These are phyloP conservation scores for Aureobasidium sp. DNA, from an alignment of 2,329 filamentous ascomycete species.

Conservation along the genomic window DNA sequence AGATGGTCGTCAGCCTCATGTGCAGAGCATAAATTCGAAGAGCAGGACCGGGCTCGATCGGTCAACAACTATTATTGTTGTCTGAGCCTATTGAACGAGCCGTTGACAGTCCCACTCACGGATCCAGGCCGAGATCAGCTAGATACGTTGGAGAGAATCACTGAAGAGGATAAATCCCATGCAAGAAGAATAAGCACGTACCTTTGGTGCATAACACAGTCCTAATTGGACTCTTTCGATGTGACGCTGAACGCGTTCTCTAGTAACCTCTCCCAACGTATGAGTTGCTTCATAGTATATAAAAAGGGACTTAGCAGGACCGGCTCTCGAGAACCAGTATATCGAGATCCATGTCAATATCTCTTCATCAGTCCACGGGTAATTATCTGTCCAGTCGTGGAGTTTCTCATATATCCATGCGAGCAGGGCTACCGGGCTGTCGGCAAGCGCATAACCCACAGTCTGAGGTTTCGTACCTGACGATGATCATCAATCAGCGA, in stretches of 20 bases:
- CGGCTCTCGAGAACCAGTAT: constrained; percentile 64
- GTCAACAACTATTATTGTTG: too few relatives aligned
- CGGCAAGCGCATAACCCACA: constrained; percentile 59
- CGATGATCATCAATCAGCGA: constrained; percentile 15
- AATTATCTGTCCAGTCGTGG: constrained; percentile 66
- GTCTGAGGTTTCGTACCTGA: constrained; percentile 61
- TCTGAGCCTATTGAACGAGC: too few relatives aligned
- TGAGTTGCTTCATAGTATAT: constrained; percentile 67
- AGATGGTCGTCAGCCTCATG: background rate
- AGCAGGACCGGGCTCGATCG: background rate
- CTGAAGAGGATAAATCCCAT: too few relatives aligned
- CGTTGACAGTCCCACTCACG: too few relatives aligned
- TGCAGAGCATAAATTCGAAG: background rate
- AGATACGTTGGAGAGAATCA: too few relatives aligned
- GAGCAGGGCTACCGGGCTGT: constrained; percentile 63
- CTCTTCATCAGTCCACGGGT: constrained; percentile 70
- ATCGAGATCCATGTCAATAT: constrained; percentile 67
- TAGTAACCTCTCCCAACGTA: constrained; percentile 21
- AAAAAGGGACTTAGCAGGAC: constrained; percentile 58
- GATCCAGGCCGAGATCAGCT: too few relatives aligned
- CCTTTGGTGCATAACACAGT: constrained; percentile 48
- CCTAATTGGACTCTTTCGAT: constrained; percentile 46
- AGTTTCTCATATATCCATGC: constrained; percentile 80
- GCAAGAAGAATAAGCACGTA: background rate
- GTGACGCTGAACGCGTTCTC: constrained; percentile 35